phyloP scores from a whole-genome alignment of 1,284 basidiomycete species.

The Austroboletus rostrupii region DNA sequence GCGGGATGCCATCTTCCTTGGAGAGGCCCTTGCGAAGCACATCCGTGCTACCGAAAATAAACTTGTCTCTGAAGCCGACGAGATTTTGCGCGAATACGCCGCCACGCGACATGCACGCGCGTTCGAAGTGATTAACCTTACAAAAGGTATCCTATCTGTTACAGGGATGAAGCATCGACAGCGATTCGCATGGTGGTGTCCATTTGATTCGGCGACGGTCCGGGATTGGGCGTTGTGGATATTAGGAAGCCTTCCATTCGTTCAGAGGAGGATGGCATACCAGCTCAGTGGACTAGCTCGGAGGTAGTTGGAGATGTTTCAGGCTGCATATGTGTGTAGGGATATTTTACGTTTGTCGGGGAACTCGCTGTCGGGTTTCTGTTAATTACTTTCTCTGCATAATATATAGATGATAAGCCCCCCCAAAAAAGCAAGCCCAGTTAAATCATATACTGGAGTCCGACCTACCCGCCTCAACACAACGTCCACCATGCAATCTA shows the following conservation, averaged over 20 bases:
- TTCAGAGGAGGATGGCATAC: conserved; percentile 19
- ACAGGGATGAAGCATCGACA: conserved; percentile 13
- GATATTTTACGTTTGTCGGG: too few relatives aligned
- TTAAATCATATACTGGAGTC: too few relatives aligned
- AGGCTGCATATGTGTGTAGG: too few relatives aligned
- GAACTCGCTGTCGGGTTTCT: too few relatives aligned
- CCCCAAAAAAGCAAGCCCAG: too few relatives aligned
- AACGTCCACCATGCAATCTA: conserved; percentile 6
- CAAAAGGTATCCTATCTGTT: conserved; percentile 16
- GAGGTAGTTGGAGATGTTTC: conserved; percentile 6
- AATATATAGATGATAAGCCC: too few relatives aligned
- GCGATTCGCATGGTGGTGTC: conserved; percentile 18
- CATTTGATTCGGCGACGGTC: conserved; percentile 12
- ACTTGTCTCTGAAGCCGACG: conserved; percentile 14
- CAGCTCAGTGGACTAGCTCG: conserved; percentile 19
- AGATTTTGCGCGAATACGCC: conserved; percentile 18
- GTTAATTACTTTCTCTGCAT: too few relatives aligned
- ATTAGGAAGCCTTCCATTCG: conserved; percentile 7
- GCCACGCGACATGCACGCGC: conserved; percentile 18
- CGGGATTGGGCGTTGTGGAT: conserved; percentile 19
- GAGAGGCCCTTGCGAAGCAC: conserved; percentile 21
- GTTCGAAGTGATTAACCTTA: conserved; percentile 22
- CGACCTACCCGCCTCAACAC: too few relatives aligned
- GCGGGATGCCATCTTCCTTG: conserved; percentile 39
- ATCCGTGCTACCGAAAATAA: conserved; percentile 12